Evolutionary conservation across 495 filamentous ascomycete genomes (phyloP).

Genomic region (Parmelia sp.): DNA sequence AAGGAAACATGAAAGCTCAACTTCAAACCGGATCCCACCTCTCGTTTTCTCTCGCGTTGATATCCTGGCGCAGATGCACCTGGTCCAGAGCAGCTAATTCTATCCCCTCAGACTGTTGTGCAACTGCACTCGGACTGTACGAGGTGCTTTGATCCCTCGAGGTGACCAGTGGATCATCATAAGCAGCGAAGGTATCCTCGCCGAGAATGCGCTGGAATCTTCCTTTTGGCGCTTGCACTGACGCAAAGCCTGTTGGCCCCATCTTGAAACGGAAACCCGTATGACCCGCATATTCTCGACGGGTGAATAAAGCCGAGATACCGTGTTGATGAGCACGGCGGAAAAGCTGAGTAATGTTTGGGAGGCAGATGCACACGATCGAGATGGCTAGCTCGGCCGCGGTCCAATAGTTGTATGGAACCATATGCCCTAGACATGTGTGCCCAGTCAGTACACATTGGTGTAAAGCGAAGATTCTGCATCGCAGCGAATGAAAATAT

Average conservation of each 20-base stretch:
- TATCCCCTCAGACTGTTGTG: neutral
- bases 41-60: neutral
- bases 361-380: slow-evolving; percentile 6
- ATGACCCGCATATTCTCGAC: neutral
- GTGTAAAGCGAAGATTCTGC: neutral
- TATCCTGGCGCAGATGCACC: neutral
- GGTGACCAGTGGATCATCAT: neutral
- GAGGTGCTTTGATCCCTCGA: neutral
- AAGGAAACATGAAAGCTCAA: neutral
- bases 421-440: neutral
- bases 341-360: slow-evolving; percentile 5
- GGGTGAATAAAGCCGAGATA: neutral
- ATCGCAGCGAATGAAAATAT: too few relatives aligned
- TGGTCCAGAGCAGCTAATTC: neutral
- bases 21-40: neutral
- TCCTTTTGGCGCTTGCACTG: neutral
- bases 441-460: neutral
- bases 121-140: neutral
- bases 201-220: neutral
- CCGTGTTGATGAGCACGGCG: neutral
- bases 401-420: neutral
- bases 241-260: neutral
- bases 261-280: neutral
- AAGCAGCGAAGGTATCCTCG: neutral
- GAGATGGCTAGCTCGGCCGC: neutral